A percentile compares a stretch with the other conserved stretches of the same genome.
These are phyloP conservation scores for Cochlearia excelsa DNA, from an alignment of 345 rosid genomes.

Conservation along the genomic window DNA sequence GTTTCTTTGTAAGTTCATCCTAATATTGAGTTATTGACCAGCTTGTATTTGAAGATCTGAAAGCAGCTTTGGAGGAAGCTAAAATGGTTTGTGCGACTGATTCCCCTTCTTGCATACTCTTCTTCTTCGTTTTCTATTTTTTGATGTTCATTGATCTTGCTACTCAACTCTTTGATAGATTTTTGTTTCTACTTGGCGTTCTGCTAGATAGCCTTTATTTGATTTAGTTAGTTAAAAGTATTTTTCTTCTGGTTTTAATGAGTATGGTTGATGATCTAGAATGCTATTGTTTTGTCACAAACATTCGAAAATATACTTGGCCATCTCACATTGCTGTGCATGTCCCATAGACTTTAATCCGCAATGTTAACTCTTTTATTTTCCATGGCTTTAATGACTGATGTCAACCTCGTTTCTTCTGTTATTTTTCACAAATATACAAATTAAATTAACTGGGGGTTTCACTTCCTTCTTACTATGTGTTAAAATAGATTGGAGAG, in stretches of 20 bases:
- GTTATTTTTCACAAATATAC: constrained; percentile 7
- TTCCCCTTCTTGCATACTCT: constrained; percentile 21
- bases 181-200: constrained; percentile 11
- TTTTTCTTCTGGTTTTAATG: not conserved
- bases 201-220: constrained; percentile 16
- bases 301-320: constrained; percentile 1
- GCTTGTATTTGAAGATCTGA: constrained; percentile 87
- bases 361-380: not conserved
- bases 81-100: constrained; percentile 54
- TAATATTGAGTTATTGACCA: constrained; percentile 43
- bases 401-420: constrained; percentile 8
- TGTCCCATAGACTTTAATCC: constrained; percentile 10
- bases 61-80: constrained; percentile 98
- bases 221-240: not conserved
- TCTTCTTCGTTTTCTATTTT: constrained; percentile 18
- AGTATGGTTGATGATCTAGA: constrained; percentile 16
- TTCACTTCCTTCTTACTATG: constrained; percentile 11
- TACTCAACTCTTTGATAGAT: constrained; percentile 17
- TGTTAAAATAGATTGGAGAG: constrained; percentile 77
- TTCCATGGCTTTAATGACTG: constrained; percentile 7
- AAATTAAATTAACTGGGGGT: not conserved
- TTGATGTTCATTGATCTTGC: constrained; percentile 20
- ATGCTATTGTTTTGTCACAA: constrained; percentile 5
- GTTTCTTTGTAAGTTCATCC: constrained; percentile 21
- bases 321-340: not conserved